Conservation (phyloP, 169 alveolate species). For the Plasmodium inui region DNA sequence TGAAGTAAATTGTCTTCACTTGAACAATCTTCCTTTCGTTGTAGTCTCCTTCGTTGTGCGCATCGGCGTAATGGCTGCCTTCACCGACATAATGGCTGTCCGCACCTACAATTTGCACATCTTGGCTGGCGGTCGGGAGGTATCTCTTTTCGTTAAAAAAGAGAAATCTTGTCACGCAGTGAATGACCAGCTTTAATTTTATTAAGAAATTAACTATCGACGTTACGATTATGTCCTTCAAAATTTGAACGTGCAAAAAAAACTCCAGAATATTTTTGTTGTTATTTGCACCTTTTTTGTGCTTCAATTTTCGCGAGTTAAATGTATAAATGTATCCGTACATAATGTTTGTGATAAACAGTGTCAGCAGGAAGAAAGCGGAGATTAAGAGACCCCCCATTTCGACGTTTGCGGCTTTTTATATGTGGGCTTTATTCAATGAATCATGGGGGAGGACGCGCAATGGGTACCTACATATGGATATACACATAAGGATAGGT, state of each 20-base stretch:
- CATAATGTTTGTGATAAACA: conserved; percentile 8
- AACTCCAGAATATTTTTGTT: conserved; percentile 2
- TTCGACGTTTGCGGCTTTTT: background rate
- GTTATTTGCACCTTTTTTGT: background rate
- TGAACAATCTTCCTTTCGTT: conserved; percentile 3
- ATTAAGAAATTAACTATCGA: conserved; percentile 4
- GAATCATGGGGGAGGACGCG: background rate
- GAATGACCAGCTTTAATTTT: conserved; percentile 11
- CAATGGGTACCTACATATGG: background rate
- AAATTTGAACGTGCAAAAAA: conserved; percentile 33
- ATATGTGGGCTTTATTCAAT: background rate
- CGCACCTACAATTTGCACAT: background rate
- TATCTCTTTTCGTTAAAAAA: background rate
- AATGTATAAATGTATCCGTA: conserved; percentile 33
- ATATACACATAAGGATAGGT: background rate
- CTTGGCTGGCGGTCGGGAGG: background rate
- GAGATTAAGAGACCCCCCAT: background rate
- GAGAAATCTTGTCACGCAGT: background rate
- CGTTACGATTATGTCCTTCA: background rate
- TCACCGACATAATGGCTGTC: background rate
- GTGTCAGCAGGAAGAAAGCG: background rate
- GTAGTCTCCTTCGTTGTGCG: background rate
- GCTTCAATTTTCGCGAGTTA: background rate
- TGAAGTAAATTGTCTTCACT: conserved; percentile 61
- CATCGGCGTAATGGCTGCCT: background rate